Percentiles rank a stretch among this genome's conserved stretches.
Conservation (phyloP, 441 rosid genomes). For the Populus hybrid region DNA sequence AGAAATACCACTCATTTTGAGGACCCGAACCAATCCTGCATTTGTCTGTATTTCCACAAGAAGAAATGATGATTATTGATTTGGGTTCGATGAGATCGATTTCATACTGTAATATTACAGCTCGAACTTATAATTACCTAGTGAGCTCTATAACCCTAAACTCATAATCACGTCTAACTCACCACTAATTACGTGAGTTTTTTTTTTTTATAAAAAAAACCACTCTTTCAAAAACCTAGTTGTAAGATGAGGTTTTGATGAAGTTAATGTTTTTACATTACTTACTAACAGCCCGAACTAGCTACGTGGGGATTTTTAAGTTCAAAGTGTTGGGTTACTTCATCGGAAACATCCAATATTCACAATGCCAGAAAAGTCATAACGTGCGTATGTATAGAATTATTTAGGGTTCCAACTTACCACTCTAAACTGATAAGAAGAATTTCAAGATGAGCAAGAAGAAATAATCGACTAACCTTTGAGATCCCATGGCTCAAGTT, state of each 20-base stretch:
- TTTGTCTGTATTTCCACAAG: conserved; percentile 41
- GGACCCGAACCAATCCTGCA: conserved; percentile 91
- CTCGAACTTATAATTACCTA: background rate
- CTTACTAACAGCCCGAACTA: background rate
- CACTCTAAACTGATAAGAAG: background rate
- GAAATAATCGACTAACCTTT: conserved; percentile 45
- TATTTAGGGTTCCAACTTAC: background rate
- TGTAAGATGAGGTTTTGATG: background rate
- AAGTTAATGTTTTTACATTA: background rate
- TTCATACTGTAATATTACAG: background rate
- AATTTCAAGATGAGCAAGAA: background rate
- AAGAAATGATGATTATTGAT: background rate
- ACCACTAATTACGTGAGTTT: background rate
- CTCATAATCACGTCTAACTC: background rate
- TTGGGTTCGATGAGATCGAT: background rate
- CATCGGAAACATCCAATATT: too few relatives aligned
- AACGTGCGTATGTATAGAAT: background rate
- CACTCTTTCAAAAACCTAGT: background rate
- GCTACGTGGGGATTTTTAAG: background rate
- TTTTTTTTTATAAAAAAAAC: background rate
- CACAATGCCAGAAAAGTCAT: background rate
- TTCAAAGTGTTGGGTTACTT: too few relatives aligned
- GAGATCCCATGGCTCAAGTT: conserved; percentile 99
- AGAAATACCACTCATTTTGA: conserved; percentile 96
- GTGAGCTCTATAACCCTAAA: background rate